A percentile compares a stretch with the other conserved stretches of the same genome.
Conservation (phyloP, 1,139 yeast species). For the Wickerhamiella pararugosa region DNA sequence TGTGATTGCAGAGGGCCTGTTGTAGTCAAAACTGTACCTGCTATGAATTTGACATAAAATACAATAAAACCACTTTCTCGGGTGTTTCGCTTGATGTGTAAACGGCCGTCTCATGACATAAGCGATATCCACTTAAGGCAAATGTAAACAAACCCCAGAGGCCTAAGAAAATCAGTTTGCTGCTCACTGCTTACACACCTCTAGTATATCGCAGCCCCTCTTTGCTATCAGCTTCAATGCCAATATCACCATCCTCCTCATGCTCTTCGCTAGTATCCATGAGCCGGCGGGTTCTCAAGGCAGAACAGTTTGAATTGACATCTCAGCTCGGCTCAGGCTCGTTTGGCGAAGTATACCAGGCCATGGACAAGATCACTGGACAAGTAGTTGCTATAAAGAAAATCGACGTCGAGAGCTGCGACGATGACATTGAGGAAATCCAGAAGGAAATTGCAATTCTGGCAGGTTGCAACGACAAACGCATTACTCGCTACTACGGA, state of each 20-base stretch:
- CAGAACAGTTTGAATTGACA: conserved; percentile 42
- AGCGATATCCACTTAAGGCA: no score
- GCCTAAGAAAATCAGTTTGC: no score
- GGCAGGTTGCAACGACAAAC: conserved; percentile 54
- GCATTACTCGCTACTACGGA: conserved; percentile 64
- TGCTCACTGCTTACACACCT: no score
- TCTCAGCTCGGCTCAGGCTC: conserved; percentile 83
- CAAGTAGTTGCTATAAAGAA: conserved; percentile 36
- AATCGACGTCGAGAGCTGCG: conserved; percentile 65
- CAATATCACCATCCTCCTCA: neutral
- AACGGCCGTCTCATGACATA: no score
- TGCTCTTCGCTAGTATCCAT: conserved; percentile 5
- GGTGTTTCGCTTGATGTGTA: no score
- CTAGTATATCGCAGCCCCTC: no score
- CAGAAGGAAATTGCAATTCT: conserved; percentile 66
- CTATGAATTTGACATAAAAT: no score
- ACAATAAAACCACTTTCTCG: no score
- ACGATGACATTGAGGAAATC: conserved; percentile 62
- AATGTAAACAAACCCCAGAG: no score
- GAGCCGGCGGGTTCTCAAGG: conserved; percentile 23
- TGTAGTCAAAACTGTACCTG: no score
- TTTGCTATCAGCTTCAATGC: no score
- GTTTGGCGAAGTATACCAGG: conserved; percentile 75
- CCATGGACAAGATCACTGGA: conserved; percentile 36
- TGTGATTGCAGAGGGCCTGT: no score